Conservation (phyloP, 805 yeast genomes). For the Suhomyces prunicola region DNA sequence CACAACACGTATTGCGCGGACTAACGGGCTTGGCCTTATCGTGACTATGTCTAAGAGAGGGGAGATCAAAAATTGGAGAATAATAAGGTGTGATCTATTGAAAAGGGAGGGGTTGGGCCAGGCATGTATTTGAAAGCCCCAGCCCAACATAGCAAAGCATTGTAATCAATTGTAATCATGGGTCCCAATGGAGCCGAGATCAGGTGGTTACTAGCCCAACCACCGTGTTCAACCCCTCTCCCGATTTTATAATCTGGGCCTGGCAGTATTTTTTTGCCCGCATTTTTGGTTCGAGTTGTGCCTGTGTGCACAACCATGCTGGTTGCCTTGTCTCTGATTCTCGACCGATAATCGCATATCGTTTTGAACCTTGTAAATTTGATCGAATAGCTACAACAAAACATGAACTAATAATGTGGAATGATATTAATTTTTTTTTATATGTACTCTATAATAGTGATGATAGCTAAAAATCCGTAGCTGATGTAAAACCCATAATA, state of each 20-base stretch:
- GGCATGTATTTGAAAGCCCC: background rate
- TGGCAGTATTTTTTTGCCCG: background rate
- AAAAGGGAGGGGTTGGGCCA: background rate
- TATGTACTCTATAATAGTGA: slow-evolving; percentile 6
- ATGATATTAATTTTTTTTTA: background rate
- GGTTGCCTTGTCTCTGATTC: background rate
- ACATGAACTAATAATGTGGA: background rate
- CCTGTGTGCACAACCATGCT: background rate
- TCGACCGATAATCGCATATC: background rate
- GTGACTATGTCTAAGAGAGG: background rate
- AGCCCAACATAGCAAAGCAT: background rate
- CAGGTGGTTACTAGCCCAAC: background rate
- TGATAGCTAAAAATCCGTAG: slow-evolving; percentile 5
- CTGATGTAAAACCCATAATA: slow-evolving; percentile 2
- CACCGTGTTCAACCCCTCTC: background rate
- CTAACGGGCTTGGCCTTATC: background rate
- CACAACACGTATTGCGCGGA: background rate
- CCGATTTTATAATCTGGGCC: background rate
- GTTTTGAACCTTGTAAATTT: background rate
- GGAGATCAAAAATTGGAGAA: background rate
- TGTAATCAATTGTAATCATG: background rate
- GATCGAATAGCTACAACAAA: background rate
- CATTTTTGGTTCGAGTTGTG: background rate
- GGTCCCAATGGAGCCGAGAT: background rate
- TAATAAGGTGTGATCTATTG: background rate